Conservation (phyloP, 2,329 filamentous ascomycete genomes). For the Talaromyces sp. region DNA sequence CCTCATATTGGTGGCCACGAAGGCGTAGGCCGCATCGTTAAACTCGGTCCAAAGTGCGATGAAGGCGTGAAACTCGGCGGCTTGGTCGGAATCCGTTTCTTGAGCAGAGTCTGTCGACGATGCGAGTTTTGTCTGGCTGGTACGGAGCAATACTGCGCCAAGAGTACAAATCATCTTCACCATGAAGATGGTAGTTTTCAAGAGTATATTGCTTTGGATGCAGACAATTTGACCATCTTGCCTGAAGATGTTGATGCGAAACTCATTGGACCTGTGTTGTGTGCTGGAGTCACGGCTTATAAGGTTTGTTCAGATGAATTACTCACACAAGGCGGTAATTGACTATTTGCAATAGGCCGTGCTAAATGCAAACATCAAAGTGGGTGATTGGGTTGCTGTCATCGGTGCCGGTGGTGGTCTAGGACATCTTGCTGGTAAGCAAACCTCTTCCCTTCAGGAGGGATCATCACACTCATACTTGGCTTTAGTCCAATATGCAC, state of each 20-base stretch:
- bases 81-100: conserved; percentile 45
- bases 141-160: conserved; percentile 40
- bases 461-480: conserved; percentile 2
- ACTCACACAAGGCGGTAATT: background rate
- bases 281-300: conserved; percentile 45
- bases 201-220: conserved; percentile 45
- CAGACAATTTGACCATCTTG: conserved; percentile 43
- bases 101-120: conserved; percentile 41
- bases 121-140: conserved; percentile 45
- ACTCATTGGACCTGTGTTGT: conserved; percentile 42
- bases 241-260: conserved; percentile 43
- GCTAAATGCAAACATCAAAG: conserved; percentile 38
- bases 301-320: conserved; percentile 28
- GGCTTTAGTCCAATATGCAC: conserved; percentile 43
- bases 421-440: conserved; percentile 44
- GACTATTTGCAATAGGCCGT: conserved; percentile 33
- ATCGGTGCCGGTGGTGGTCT: conserved; percentile 47
- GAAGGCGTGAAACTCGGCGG: conserved; percentile 37
- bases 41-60: conserved; percentile 35
- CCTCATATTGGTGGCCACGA: conserved; percentile 48
- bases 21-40: conserved; percentile 43
- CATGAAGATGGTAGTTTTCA: conserved; percentile 48
- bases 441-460: background rate
- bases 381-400: conserved; percentile 43
- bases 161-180: conserved; percentile 45